Evolutionary conservation across 768 basidiomycete species (phyloP).

Genomic region (Candolleomyces aberdarensis): DNA sequence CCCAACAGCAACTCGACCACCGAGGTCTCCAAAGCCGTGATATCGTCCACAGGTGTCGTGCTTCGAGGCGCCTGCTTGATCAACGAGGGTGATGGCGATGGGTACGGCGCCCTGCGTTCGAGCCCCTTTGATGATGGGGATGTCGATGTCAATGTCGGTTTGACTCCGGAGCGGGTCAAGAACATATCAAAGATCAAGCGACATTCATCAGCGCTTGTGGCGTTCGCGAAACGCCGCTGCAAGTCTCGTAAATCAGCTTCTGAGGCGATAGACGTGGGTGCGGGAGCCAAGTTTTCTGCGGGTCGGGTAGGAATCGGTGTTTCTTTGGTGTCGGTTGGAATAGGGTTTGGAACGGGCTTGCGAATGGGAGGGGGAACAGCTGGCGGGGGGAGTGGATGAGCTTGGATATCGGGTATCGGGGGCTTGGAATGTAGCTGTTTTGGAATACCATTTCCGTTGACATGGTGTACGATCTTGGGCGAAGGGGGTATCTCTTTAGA

Average conservation of each 20-base stretch:
- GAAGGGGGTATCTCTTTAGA: slow-evolving; percentile 4
- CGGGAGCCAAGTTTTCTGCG: background rate
- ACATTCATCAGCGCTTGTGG: slow-evolving; percentile 79
- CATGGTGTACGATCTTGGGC: background rate
- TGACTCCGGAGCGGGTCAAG: slow-evolving; percentile 57
- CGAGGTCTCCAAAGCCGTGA: slow-evolving; percentile 38
- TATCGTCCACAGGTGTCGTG: slow-evolving; percentile 8
- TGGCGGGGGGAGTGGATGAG: background rate
- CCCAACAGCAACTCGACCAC: slow-evolving; percentile 48
- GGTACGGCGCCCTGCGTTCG: slow-evolving; percentile 26
- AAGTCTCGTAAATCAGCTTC: slow-evolving; percentile 59
- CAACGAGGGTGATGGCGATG: slow-evolving; percentile 35
- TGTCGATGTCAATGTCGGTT: background rate
- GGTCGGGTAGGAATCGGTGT: background rate
- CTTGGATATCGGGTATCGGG: slow-evolving; percentile 5
- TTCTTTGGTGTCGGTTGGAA: slow-evolving; percentile 1
- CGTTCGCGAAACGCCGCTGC: slow-evolving; percentile 60
- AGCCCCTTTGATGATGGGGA: slow-evolving; percentile 22
- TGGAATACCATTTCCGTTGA: slow-evolving; percentile 2
- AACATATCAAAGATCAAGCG: slow-evolving; percentile 83
- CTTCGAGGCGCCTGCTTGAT: slow-evolving; percentile 11
- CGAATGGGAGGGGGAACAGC: slow-evolving; percentile 2
- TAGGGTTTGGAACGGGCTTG: slow-evolving; percentile 19
- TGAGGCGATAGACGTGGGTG: slow-evolving; percentile 9
- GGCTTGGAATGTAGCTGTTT: background rate